These are phyloP conservation scores for Aspergillus thermomutatus DNA, from an alignment of 2,329 filamentous ascomycete species.

Conservation along the genomic window DNA sequence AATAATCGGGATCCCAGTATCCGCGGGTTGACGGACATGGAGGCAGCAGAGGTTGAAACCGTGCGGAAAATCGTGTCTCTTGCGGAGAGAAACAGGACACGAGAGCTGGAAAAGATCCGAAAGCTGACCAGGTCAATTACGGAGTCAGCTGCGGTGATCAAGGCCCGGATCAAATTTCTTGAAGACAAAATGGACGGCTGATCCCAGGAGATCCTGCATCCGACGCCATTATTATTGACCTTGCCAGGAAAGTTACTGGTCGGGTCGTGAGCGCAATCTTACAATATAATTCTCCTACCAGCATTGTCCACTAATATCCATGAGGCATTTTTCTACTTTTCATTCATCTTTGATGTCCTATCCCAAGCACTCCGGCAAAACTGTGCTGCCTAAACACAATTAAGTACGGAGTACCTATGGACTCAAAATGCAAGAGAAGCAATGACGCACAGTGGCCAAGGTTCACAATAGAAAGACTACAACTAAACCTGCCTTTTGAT, in stretches of 20 bases:
- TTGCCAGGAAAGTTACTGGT: neutral
- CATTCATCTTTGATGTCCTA: neutral
- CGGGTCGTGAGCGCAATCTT: neutral
- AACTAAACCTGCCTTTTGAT: neutral
- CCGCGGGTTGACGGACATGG: slow-evolving; percentile 12
- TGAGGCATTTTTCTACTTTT: neutral
- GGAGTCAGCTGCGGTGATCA: slow-evolving; percentile 13
- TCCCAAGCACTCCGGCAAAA: neutral
- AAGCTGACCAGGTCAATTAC: slow-evolving; percentile 12
- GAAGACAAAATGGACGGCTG: neutral
- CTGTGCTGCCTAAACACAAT: neutral
- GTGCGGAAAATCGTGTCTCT: slow-evolving; percentile 13
- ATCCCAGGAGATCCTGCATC: neutral
- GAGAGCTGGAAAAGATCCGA: slow-evolving; percentile 18
- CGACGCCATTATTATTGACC: neutral
- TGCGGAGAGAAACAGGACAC: slow-evolving; percentile 17
- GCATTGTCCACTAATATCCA: neutral
- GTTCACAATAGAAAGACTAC: neutral
- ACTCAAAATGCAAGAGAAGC: no score
- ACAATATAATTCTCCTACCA: neutral
- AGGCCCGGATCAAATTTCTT: slow-evolving; percentile 9
- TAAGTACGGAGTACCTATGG: no score
- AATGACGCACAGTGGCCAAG: neutral
- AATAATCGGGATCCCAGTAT: slow-evolving; percentile 2
- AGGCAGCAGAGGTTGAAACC: slow-evolving; percentile 21